phyloP scores from a whole-genome alignment of 768 basidiomycete species.

The Pisolithus albus region DNA sequence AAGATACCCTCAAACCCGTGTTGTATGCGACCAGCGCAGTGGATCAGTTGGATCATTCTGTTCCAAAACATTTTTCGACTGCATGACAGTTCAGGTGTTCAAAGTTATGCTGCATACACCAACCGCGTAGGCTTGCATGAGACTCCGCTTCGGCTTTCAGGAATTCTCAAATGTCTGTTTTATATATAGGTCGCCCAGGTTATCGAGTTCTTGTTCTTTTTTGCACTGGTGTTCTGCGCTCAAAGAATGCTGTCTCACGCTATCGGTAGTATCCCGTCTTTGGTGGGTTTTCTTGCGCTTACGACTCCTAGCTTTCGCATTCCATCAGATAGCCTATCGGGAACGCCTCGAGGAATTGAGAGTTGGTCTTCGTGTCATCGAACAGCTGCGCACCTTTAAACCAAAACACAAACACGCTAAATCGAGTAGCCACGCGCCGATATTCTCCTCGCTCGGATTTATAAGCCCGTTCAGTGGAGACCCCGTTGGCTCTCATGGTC shows the following conservation, averaged over 20 bases:
- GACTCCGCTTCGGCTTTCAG: neutral
- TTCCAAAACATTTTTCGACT: constrained; percentile 61
- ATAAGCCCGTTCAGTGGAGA: constrained; percentile 35
- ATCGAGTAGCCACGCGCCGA: constrained; percentile 37
- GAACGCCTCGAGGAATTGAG: constrained; percentile 61
- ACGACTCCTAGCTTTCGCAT: constrained; percentile 49
- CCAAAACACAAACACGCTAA: constrained; percentile 35
- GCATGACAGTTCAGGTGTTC: constrained; percentile 32
- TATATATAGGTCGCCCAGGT: constrained; percentile 45
- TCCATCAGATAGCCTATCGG: constrained; percentile 70
- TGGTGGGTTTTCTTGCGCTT: neutral
- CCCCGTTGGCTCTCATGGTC: constrained; percentile 30
- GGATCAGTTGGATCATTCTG: constrained; percentile 71
- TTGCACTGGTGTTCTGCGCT: constrained; percentile 53
- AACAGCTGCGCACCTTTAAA: constrained; percentile 58
- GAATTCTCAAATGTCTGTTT: neutral
- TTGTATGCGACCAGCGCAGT: constrained; percentile 65
- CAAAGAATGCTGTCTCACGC: constrained; percentile 68
- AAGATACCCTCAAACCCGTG: constrained; percentile 62
- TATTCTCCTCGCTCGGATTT: constrained; percentile 27
- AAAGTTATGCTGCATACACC: constrained; percentile 58
- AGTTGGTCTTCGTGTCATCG: constrained; percentile 50
- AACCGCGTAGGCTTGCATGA: constrained; percentile 36
- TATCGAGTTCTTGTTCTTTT: constrained; percentile 71
- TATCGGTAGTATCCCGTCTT: constrained; percentile 34